These are phyloP conservation scores for Vinca minor DNA, from an alignment of 257 asterid genomes.

Conservation along the genomic window DNA sequence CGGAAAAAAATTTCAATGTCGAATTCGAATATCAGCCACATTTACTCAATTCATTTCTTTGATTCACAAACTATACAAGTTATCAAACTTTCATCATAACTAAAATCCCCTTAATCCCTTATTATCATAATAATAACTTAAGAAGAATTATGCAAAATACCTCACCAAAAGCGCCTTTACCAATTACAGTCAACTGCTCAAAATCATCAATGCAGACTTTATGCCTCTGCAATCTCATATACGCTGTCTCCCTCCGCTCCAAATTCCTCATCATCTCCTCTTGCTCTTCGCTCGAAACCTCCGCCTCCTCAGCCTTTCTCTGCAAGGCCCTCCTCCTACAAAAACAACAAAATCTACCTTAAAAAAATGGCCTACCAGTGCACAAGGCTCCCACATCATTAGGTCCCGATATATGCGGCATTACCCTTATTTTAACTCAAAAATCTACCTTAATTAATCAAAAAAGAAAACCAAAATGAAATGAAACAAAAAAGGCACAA, in stretches of 20 bases:
- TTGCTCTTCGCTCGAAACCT: constrained; percentile 76
- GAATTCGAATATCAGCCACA: no score
- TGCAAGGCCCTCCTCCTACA: constrained; percentile 90
- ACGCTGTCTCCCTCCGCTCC: constrained; percentile 90
- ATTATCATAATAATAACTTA: no score
- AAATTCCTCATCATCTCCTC: constrained; percentile 81
- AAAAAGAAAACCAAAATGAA: neutral
- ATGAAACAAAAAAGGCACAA: neutral
- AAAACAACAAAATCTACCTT: no score
- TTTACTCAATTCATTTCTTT: no score
- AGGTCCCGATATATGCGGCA: no score
- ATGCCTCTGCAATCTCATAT: constrained; percentile 97
- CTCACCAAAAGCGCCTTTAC: constrained; percentile 97
- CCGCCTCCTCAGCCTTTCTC: constrained; percentile 77
- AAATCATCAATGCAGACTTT: constrained; percentile 96
- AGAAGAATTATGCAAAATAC: constrained; percentile 18
- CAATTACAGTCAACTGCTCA: constrained; percentile 78
- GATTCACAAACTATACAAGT: no score
- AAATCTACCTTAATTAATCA: neutral
- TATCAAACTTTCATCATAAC: no score
- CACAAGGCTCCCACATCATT: no score
- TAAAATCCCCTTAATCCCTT: neutral
- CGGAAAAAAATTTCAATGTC: neutral
- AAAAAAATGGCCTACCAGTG: no score
- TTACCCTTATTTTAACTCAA: no score